Evolutionary conservation across 345 rosid genomes (phyloP), one percentile per base, ranked within the genome.

Genomic region (Euphorbia peplus): DNA sequence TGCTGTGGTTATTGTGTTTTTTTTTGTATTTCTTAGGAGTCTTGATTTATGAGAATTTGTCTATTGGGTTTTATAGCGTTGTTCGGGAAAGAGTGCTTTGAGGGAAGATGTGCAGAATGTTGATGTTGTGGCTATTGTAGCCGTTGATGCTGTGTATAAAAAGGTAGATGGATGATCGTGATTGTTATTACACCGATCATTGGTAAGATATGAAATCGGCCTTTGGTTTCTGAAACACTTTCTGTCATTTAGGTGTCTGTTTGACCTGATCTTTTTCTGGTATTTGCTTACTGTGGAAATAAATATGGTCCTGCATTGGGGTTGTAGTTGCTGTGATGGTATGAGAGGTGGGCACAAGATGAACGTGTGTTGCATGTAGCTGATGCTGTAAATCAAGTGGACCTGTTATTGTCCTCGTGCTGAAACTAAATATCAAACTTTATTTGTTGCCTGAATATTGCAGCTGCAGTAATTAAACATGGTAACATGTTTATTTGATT

Each of bases 101-200:
- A 79, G 24, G 77, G 85, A 83, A 68, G 87, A 80, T 82, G 82
- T 83, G 58, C 79, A 68, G 79, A 76, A 69, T 85, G 90, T 83
- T 81, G 90, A 66, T 75, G 78, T 77, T 83, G 85, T 68, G 64
- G 68, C 50, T 73, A 29, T 61, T 72, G 72, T 85, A 63, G 93
- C 90, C 83, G 93, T 86, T 80, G 89, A 70, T 89, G 95, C 95
- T 85, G 89, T 83, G 75, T 76, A 67, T 83, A 76, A 74, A 64
- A 74, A 12, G 75, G 75, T 86, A 77, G 86, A 78, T 79, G 76
- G 83, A 67, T 85, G 89, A 69, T 70, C 83, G 82, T 81, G 90
- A 74, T 78, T 81, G 68, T 79, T 81, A 65, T 75, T 72, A 62
- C 73, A 64, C 61, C 64, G 66, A 60, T 74, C 22, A 60, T 79